These are phyloP conservation scores for Fusarium subtropicale DNA, from an alignment of 2,329 filamentous ascomycete genomes.

Conservation along the genomic window DNA sequence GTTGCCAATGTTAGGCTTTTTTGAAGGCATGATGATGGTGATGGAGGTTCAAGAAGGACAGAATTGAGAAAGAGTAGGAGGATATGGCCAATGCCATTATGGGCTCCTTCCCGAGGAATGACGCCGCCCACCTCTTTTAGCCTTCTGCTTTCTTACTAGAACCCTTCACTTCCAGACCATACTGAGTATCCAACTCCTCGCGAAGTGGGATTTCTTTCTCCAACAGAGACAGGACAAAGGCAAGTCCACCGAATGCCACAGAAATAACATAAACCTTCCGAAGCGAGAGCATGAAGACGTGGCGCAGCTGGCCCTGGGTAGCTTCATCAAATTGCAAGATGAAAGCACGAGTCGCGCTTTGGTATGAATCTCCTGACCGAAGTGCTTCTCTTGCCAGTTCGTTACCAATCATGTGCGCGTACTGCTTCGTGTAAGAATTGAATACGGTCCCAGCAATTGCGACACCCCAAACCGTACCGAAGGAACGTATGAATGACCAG, in stretches of 20 bases:
- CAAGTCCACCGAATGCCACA: conserved; percentile 36
- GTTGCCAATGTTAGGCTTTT: neutral
- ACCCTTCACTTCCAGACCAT: neutral
- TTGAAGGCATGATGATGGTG: neutral
- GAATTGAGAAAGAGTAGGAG: no score
- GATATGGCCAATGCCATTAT: no score
- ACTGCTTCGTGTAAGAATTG: conserved; percentile 45
- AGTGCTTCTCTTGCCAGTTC: conserved; percentile 31
- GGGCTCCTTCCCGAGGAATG: no score
- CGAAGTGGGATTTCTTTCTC: conserved; percentile 46
- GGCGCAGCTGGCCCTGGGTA: conserved; percentile 38
- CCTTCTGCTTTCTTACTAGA: neutral
- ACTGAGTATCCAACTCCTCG: conserved; percentile 47
- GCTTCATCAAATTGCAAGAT: conserved; percentile 36
- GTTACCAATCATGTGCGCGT: conserved; percentile 40
- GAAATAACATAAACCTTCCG: conserved; percentile 43
- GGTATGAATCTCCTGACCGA: conserved; percentile 46
- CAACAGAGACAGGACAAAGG: conserved; percentile 42
- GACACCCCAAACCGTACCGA: conserved; percentile 60
- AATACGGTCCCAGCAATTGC: conserved; percentile 59
- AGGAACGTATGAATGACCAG: conserved; percentile 57
- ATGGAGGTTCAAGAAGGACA: no score
- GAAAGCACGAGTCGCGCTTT: conserved; percentile 44
- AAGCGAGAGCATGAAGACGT: conserved; percentile 44
- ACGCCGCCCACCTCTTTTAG: no score